Evolutionary conservation across 1,284 basidiomycete genomes (phyloP).

Genomic region (Blastosporella zonata): DNA sequence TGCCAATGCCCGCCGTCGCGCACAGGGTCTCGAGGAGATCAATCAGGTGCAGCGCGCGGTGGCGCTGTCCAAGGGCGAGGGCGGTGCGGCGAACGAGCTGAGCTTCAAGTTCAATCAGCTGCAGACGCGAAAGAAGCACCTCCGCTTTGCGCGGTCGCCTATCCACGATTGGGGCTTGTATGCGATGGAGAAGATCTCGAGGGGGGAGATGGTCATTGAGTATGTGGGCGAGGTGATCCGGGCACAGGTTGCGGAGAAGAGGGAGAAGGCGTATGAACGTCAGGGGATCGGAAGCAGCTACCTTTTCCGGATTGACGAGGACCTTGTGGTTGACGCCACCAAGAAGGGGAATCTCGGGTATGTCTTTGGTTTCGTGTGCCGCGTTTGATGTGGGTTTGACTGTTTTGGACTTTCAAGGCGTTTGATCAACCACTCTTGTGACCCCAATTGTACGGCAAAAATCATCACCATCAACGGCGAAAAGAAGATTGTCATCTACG

Average conservation of each 20-base stretch:
- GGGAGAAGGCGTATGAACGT: conserved; percentile 95
- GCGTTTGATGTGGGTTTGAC: conserved; percentile 7
- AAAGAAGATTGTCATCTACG: conserved; percentile 99
- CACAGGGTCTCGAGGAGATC: conserved; percentile 94
- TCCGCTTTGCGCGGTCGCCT: conserved; percentile 92
- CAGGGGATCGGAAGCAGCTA: conserved; percentile 96
- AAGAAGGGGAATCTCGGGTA: conserved; percentile 98
- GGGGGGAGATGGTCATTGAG: conserved; percentile 99
- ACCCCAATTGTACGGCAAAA: conserved; percentile 96
- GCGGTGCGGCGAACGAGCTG: conserved; percentile 59
- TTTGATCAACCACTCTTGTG: conserved; percentile 95
- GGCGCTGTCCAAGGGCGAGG: conserved; percentile 71
- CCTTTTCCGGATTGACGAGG: conserved; percentile 90
- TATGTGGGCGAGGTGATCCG: conserved; percentile 98
- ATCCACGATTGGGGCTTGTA: conserved; percentile 99
- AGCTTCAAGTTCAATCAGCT: conserved; percentile 97
- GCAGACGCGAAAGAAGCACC: conserved; percentile 96
- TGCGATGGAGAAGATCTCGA: conserved; percentile 90
- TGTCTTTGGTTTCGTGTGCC: conserved; percentile 31
- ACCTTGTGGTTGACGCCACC: conserved; percentile 94
- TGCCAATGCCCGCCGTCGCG: conserved; percentile 90
- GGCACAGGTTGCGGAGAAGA: conserved; percentile 93
- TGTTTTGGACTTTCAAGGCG: conserved; percentile 48
- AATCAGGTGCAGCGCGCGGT: conserved; percentile 78
- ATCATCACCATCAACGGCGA: conserved; percentile 98